Base-by-base conservation (phyloP, 768 basidiomycete species). In the Tricholomella constricta region DNA sequence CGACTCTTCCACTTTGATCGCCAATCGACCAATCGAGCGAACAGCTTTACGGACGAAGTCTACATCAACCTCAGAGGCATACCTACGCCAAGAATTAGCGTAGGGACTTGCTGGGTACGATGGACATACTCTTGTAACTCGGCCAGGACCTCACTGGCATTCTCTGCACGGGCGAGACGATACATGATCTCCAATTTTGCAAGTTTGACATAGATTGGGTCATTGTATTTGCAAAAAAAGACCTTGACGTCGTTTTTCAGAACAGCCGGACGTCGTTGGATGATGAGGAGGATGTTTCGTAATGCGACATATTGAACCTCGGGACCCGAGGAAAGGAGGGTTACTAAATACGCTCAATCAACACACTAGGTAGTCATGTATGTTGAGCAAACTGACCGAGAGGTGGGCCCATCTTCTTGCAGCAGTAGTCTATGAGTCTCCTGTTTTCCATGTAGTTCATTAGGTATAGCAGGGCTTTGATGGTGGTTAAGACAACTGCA, bases 191-290 rank as follows among this genome's bases (percentile, higher is more conserved):
- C 97, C 47, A 99, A 78, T 63, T 99, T 98, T 45, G 95, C 96
- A 26, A 99, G 80, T 69, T 99, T 98, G 68, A 98, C 93, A 68
- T 98, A 99, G 60, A 98, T 97, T 2, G 97, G 97, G 64, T 98
- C 97, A 68, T 98, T 98, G 71, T 98, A 99, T 72, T 99, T 98
- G 89, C 94, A 98, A 74, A 99, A 99, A 74, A 99, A 98, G 12
- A 98, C 95, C 63, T 94, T 94, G 65, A 99, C 96, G 66, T 98
- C 97, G 71, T 97, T 97, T 72, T 91, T 91, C 36, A 99, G 76
- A 27, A 99, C 92, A 11, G 85, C 71, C 3, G 97, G 94, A 26
- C 97, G 82, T 43, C 96, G 84, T 73, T 98, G 97, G 57, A 99
- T 95, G 67, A 99, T 97, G 43, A 99, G 81, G 44, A 98, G 79